Conservation (phyloP, 1,284 basidiomycete species). For the Apiotrichum veenhuisii region DNA sequence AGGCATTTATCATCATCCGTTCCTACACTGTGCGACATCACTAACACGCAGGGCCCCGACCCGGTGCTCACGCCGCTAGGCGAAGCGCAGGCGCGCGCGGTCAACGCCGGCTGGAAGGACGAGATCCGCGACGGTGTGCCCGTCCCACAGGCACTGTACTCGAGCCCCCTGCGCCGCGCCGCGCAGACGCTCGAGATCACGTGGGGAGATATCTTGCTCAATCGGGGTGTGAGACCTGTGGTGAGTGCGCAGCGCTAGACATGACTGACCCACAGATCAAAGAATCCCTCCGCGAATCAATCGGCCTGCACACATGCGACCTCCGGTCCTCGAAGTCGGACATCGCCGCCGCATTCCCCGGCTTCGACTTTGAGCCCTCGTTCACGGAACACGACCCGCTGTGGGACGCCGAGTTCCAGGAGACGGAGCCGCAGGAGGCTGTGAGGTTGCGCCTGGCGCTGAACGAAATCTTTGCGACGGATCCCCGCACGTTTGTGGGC, state of each 20-base stretch:
- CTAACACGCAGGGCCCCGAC: slow-evolving; percentile 38
- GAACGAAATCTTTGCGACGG: slow-evolving; percentile 40
- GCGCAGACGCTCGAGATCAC: slow-evolving; percentile 38
- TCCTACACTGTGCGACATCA: not conserved
- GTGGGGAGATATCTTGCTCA: slow-evolving; percentile 32
- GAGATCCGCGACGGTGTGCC: slow-evolving; percentile 27
- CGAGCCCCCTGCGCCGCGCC: slow-evolving; percentile 32
- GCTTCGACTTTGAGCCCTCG: slow-evolving; percentile 30
- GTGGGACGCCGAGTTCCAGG: slow-evolving; percentile 35
- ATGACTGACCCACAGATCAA: slow-evolving; percentile 22
- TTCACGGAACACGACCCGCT: slow-evolving; percentile 43
- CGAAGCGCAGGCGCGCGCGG: slow-evolving; percentile 25
- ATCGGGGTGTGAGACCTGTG: slow-evolving; percentile 9
- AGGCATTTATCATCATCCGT: no score
- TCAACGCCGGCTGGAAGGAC: slow-evolving; percentile 35
- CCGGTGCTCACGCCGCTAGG: slow-evolving; percentile 31
- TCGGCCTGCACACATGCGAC: slow-evolving; percentile 43
- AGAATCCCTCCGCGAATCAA: slow-evolving; percentile 34
- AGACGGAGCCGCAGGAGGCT: slow-evolving; percentile 28
- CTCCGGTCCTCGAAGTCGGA: slow-evolving; percentile 29
- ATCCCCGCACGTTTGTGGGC: slow-evolving; percentile 31
- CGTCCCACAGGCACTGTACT: slow-evolving; percentile 34
- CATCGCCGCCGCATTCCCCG: slow-evolving; percentile 25
- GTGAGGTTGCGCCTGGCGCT: slow-evolving; percentile 28
- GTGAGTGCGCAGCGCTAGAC: slow-evolving; percentile 3